Conservation (phyloP, 148 eudicot species). For the Camellia lanceoleosa region DNA sequence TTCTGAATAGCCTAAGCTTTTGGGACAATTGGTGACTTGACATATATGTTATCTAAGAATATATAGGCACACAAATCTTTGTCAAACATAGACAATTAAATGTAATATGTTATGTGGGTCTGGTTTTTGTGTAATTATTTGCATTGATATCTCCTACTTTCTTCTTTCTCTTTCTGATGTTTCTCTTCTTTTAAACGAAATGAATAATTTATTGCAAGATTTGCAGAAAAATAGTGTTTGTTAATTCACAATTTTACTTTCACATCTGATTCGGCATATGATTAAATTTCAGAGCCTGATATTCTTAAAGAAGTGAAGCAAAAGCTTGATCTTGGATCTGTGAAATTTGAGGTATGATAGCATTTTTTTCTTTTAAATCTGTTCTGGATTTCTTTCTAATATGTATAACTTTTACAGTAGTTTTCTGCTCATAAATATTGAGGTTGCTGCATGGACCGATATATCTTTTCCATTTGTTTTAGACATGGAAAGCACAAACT, state of each 20-base stretch:
- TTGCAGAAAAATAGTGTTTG: background rate
- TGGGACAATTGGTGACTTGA: too few species aligned
- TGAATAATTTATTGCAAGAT: too few species aligned
- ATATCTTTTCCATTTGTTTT: background rate
- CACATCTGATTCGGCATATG: conserved; percentile 11
- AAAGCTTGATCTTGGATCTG: conserved; percentile 85
- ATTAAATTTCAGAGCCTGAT: conserved; percentile 73
- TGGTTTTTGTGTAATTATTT: too few species aligned
- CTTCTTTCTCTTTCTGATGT: too few species aligned
- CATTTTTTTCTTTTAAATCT: background rate
- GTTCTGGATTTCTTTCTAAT: background rate
- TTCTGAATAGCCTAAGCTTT: too few species aligned
- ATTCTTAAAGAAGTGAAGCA: conserved; percentile 91
- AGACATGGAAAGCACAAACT: background rate
- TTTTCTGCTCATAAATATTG: background rate
- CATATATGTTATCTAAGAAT: too few species aligned
- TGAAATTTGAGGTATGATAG: conserved; percentile 80
- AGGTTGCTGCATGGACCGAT: background rate
- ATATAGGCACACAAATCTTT: too few species aligned
- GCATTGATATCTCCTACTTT: too few species aligned
- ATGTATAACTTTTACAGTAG: background rate
- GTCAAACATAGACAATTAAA: too few species aligned
- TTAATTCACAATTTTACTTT: conserved; percentile 10
- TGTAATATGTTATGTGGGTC: too few species aligned
- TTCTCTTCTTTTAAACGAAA: too few species aligned